phyloP scores from a whole-genome alignment of 768 basidiomycete species.

The Pleurotus sapidus region DNA sequence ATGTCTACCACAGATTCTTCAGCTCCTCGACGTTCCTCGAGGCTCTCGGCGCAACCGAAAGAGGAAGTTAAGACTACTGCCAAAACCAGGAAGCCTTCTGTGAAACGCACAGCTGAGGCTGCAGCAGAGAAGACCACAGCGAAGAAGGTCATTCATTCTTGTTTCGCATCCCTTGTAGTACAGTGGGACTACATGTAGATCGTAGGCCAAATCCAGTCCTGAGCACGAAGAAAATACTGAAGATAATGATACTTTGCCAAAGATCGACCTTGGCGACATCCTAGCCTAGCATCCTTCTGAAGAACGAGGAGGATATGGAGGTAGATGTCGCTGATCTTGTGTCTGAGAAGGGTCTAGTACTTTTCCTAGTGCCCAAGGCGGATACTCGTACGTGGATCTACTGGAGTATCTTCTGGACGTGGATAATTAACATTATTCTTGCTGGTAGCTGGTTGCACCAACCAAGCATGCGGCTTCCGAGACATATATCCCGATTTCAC shows the following conservation, averaged over 20 bases:
- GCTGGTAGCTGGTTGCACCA: constrained; percentile 79
- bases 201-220: constrained; percentile 8
- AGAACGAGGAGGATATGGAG: constrained; percentile 85
- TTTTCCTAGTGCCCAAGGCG: constrained; percentile 84
- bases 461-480: constrained; percentile 89
- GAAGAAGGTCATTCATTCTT: not conserved
- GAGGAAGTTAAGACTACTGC: not conserved
- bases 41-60: not conserved
- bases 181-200: not conserved
- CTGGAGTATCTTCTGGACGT: not conserved
- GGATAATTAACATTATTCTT: not conserved
- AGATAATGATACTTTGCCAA: constrained; percentile 21
- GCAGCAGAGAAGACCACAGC: not conserved
- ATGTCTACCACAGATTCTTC: not conserved
- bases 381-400: constrained; percentile 63
- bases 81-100: not conserved
- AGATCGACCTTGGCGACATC: constrained; percentile 69
- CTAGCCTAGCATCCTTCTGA: constrained; percentile 72
- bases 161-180: not conserved
- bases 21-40: constrained; percentile 1
- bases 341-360: constrained; percentile 69
- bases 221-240: constrained; percentile 21
- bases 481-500: constrained; percentile 80
- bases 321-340: constrained; percentile 64
- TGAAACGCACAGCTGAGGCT: not conserved